Conservation (phyloP, 345 rosid genomes). For the Salix caprea region DNA sequence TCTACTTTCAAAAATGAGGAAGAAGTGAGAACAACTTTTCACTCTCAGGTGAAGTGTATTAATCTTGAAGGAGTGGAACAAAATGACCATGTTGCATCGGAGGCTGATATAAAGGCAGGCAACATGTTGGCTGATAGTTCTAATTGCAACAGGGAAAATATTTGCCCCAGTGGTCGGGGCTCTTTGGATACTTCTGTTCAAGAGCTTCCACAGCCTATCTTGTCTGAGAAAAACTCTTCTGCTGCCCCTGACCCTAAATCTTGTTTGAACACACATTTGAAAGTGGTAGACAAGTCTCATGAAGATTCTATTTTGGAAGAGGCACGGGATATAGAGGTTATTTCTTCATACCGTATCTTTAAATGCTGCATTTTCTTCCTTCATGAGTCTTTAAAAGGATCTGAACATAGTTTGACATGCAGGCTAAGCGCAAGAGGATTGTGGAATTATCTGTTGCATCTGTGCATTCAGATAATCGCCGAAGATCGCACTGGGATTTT, state of each 20-base stretch:
- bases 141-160: constrained; percentile 26
- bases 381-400: constrained; percentile 15
- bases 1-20: constrained; percentile 41
- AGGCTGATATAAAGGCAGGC: constrained; percentile 33
- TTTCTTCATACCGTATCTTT: constrained; percentile 12
- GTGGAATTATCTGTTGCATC: constrained; percentile 69
- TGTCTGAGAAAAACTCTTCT: constrained; percentile 24
- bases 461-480: constrained; percentile 41
- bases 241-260: constrained; percentile 40
- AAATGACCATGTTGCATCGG: constrained; percentile 32
- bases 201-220: constrained; percentile 26
- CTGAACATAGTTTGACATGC: constrained; percentile 27
- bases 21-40: constrained; percentile 34
- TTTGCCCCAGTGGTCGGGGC: constrained; percentile 28
- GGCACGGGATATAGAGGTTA: constrained; percentile 84
- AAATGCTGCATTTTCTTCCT: constrained; percentile 16
- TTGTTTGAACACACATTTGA: constrained; percentile 35
- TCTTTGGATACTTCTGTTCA: constrained; percentile 22
- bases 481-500: constrained; percentile 85
- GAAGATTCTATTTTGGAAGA: constrained; percentile 88
- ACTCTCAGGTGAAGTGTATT: constrained; percentile 36
- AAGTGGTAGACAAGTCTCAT: constrained; percentile 49
- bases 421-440: constrained; percentile 88
- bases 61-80: constrained; percentile 33
- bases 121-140: constrained; percentile 27